These are phyloP conservation scores for Colletotrichum caudatum DNA, from an alignment of 2,329 filamentous ascomycete genomes.

Conservation along the genomic window DNA sequence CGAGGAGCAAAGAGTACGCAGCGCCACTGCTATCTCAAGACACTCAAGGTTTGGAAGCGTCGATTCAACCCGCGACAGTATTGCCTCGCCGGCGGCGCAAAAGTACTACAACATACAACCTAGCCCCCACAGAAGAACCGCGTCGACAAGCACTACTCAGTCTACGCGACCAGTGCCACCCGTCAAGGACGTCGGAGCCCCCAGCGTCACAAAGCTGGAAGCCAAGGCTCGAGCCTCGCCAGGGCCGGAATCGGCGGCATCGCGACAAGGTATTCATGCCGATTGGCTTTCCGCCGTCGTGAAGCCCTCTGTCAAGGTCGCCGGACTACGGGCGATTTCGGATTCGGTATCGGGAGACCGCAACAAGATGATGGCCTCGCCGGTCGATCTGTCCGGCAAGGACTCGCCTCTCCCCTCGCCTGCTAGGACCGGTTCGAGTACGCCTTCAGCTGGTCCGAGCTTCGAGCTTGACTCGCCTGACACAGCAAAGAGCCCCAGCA, in stretches of 20 bases:
- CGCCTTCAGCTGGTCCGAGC: slow-evolving; percentile 73
- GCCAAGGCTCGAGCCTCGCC: slow-evolving; percentile 54
- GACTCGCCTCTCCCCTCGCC: slow-evolving; percentile 72
- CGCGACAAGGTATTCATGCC: slow-evolving; percentile 59
- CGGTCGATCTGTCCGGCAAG: slow-evolving; percentile 63
- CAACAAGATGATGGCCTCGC: slow-evolving; percentile 61
- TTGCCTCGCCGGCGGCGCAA: slow-evolving; percentile 72
- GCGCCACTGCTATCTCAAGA: slow-evolving; percentile 73
- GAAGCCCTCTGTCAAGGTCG: slow-evolving; percentile 62
- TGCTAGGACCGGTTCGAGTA: slow-evolving; percentile 81
- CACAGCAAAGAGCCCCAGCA: slow-evolving; percentile 67
- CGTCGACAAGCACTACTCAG: slow-evolving; percentile 69
- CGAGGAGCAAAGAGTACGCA: slow-evolving; percentile 78
- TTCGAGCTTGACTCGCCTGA: slow-evolving; percentile 84
- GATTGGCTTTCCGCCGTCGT: slow-evolving; percentile 67
- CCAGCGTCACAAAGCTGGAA: slow-evolving; percentile 72
- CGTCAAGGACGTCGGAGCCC: slow-evolving; percentile 66
- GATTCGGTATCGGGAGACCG: slow-evolving; percentile 75
- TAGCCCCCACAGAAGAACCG: slow-evolving; percentile 68
- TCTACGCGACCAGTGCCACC: slow-evolving; percentile 64
- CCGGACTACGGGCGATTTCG: slow-evolving; percentile 86
- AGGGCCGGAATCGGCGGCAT: slow-evolving; percentile 58
- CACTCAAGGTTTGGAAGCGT: slow-evolving; percentile 85
- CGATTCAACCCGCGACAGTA: slow-evolving; percentile 76
- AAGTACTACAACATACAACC: slow-evolving; percentile 73